A percentile compares a stretch with the other conserved stretches of the same genome.
Evolutionary conservation across 2,329 filamentous ascomycete genomes (phyloP).

Genomic region (Exophiala calicioides): DNA sequence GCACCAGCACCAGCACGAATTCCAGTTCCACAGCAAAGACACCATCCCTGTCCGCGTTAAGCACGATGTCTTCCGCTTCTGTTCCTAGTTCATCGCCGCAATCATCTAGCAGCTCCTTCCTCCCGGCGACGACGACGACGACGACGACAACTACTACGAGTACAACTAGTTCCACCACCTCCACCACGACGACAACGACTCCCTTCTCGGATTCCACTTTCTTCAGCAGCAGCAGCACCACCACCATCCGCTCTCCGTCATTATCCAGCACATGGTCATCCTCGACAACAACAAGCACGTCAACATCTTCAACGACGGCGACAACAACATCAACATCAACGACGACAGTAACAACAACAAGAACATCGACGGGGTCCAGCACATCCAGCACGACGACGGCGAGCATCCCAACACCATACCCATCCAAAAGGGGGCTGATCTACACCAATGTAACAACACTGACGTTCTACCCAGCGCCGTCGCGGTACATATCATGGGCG

Average conservation of each 20-base stretch:
- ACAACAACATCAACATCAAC: background rate
- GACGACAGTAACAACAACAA: background rate
- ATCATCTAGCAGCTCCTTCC: background rate
- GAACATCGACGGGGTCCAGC: background rate
- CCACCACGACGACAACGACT: background rate
- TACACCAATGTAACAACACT: slow-evolving; percentile 41
- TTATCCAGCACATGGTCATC: background rate
- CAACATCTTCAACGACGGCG: background rate
- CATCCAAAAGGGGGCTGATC: slow-evolving; percentile 37
- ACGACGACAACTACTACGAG: background rate
- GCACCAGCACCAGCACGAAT: slow-evolving; percentile 1
- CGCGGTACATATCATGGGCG: slow-evolving; percentile 40
- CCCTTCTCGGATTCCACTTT: too few relatives aligned
- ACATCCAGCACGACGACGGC: background rate
- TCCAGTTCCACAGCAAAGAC: too few relatives aligned
- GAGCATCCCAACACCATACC: slow-evolving; percentile 3
- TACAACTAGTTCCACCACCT: background rate
- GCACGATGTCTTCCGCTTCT: background rate
- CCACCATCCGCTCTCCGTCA: slow-evolving; percentile 2
- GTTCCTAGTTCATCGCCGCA: background rate
- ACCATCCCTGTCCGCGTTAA: too few relatives aligned
- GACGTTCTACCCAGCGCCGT: slow-evolving; percentile 18
- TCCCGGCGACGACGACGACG: background rate
- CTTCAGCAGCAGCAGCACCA: too few relatives aligned
- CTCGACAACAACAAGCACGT: background rate